These are phyloP conservation scores for Penicillium mononematosum DNA, from an alignment of 495 filamentous ascomycete genomes.

Conservation along the genomic window DNA sequence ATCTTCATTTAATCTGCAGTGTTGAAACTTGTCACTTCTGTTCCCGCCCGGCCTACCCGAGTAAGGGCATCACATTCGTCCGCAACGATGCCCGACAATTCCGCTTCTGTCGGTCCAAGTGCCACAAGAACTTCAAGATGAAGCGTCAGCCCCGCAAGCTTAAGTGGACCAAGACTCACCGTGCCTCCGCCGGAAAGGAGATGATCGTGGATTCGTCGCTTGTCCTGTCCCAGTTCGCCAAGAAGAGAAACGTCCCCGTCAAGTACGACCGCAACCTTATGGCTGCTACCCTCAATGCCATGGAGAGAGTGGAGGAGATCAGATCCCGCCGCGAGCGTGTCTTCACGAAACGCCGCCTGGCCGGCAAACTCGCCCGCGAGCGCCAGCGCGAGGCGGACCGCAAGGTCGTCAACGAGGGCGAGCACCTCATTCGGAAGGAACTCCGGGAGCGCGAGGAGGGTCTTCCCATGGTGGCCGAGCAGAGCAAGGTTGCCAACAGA, in stretches of 20 bases:
- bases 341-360: conserved; percentile 91
- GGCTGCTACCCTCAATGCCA: conserved; percentile 81
- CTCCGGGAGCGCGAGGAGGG: conserved; percentile 47
- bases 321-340: conserved; percentile 74
- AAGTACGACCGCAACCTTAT: conserved; percentile 93
- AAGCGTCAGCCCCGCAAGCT: conserved; percentile 84
- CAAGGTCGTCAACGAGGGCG: conserved; percentile 86
- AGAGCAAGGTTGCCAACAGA: conserved; percentile 36
- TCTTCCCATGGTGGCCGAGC: conserved; percentile 40
- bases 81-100: conserved; percentile 72
- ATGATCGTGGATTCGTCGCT: conserved; percentile 95
- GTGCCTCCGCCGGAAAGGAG: conserved; percentile 79
- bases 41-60: conserved; percentile 78
- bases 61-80: conserved; percentile 85
- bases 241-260: conserved; percentile 88
- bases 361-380: conserved; percentile 80
- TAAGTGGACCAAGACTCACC: conserved; percentile 78
- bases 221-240: conserved; percentile 84
- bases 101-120: conserved; percentile 79
- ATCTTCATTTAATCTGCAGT: conserved; percentile 33
- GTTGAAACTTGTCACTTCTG: conserved; percentile 94
- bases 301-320: conserved; percentile 89
- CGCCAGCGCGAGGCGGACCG: conserved; percentile 65
- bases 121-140: conserved; percentile 99
- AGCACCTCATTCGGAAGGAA: conserved; percentile 68